Evolutionary conservation across 2,329 filamentous ascomycete species (phyloP).

Genomic region (Ophiostoma sp.): DNA sequence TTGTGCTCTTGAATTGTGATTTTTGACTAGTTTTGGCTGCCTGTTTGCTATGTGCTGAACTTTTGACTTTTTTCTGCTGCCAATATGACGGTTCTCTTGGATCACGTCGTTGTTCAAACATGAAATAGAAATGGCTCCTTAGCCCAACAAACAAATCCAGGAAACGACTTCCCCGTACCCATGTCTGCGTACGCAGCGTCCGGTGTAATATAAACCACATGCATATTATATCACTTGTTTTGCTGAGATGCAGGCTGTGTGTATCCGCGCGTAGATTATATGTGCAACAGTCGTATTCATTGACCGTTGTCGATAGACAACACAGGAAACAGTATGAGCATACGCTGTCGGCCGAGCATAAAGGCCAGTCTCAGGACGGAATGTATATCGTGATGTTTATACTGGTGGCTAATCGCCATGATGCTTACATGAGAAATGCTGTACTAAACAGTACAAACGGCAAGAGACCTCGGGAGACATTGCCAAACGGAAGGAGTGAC

Average conservation of each 20-base stretch:
- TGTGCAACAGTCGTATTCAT: neutral
- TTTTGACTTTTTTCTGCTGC: no score
- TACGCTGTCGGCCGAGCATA: neutral
- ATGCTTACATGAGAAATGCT: neutral
- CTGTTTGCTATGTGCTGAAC: no score
- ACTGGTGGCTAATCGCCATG: neutral
- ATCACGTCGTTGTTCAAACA: no score
- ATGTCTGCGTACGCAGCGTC: slow-evolving; percentile 1
- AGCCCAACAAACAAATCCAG: neutral
- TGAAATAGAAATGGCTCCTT: no score
- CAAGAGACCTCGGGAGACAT: neutral
- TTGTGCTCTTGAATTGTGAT: no score
- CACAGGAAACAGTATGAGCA: neutral
- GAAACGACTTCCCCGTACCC: neutral
- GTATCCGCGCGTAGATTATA: neutral
- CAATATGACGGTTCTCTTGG: no score
- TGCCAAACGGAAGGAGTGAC: neutral
- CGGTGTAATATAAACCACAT: slow-evolving; percentile 10
- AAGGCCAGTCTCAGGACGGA: neutral
- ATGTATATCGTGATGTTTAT: neutral
- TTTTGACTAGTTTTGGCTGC: no score
- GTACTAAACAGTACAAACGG: neutral
- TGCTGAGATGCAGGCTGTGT: slow-evolving; percentile 2
- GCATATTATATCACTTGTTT: slow-evolving; percentile 8
- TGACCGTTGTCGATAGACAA: neutral